Percentiles rank a stretch among this genome's conserved stretches.
phyloP scores from a whole-genome alignment of 2,329 filamentous ascomycete genomes.

The Cladosporium sp. region DNA sequence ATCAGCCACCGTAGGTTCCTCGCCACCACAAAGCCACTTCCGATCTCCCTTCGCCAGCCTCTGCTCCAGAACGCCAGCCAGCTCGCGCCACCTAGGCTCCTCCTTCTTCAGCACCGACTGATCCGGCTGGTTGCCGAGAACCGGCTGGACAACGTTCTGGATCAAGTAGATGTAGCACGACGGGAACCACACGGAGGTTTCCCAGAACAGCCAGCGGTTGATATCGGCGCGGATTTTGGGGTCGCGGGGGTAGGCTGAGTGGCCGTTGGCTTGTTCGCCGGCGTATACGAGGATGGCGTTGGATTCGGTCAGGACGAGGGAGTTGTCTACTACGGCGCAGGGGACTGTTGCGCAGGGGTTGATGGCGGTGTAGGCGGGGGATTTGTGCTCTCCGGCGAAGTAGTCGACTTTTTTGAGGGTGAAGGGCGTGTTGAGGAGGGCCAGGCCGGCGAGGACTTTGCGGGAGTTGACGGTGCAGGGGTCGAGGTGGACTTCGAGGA shows the following conservation, averaged over 20 bases:
- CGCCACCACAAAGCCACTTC: constrained; percentile 30
- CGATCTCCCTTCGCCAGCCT: constrained; percentile 42
- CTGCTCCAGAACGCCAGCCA: constrained; percentile 41
- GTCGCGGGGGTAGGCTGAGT: constrained; percentile 42
- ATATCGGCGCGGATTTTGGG: constrained; percentile 41
- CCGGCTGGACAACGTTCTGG: constrained; percentile 44
- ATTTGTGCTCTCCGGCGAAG: constrained; percentile 44
- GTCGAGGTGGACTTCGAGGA: constrained; percentile 37
- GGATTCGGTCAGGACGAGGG: constrained; percentile 44
- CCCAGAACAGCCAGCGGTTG: constrained; percentile 47
- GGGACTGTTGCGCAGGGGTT: constrained; percentile 43
- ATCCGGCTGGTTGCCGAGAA: constrained; percentile 38
- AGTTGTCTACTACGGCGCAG: constrained; percentile 33
- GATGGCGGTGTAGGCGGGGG: constrained; percentile 37
- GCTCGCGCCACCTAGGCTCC: constrained; percentile 38
- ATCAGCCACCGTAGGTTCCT: constrained; percentile 44
- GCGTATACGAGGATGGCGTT: constrained; percentile 47
- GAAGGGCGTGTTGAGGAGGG: constrained; percentile 39
- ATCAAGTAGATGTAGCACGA: constrained; percentile 45
- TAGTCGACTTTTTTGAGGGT: constrained; percentile 42
- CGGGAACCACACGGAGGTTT: constrained; percentile 43
- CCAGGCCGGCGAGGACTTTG: constrained; percentile 44
- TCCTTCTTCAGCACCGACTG: constrained; percentile 38
- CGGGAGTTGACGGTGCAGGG: constrained; percentile 46
- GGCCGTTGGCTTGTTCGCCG: constrained; percentile 36